These are phyloP conservation scores for Teunomyces atbi DNA, from an alignment of 805 yeast species.

Conservation along the genomic window DNA sequence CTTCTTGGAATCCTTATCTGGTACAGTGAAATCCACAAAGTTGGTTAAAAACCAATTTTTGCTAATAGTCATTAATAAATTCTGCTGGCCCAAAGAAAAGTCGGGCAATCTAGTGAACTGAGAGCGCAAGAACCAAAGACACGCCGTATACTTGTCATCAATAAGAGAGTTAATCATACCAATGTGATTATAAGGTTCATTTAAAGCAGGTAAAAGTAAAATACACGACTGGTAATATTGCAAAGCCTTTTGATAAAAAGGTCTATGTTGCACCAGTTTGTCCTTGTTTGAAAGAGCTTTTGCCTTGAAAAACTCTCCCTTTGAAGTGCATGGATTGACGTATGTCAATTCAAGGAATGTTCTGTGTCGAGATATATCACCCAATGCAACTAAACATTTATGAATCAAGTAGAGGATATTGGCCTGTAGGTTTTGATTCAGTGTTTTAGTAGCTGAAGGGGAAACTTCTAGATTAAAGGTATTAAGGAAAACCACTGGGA, in stretches of 20 bases:
- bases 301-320: slow-evolving; percentile 26
- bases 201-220: slow-evolving; percentile 60
- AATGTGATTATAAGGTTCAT: slow-evolving; percentile 62
- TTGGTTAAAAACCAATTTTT: slow-evolving; percentile 33
- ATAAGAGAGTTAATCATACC: slow-evolving; percentile 45
- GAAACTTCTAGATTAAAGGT: slow-evolving; percentile 24
- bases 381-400: slow-evolving; percentile 51
- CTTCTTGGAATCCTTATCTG: slow-evolving; percentile 7
- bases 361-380: slow-evolving; percentile 59
- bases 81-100: slow-evolving; percentile 45
- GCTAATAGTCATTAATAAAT: slow-evolving; percentile 40
- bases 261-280: slow-evolving; percentile 40
- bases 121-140: slow-evolving; percentile 56
- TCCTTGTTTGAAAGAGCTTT: slow-evolving; percentile 27
- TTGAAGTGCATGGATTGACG: slow-evolving; percentile 32
- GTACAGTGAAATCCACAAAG: slow-evolving; percentile 18
- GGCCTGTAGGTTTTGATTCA: slow-evolving; percentile 22
- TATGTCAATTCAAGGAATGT: slow-evolving; percentile 47
- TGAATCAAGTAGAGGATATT: slow-evolving; percentile 44
- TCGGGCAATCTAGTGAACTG: slow-evolving; percentile 51
- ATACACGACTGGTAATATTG: slow-evolving; percentile 50
- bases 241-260: slow-evolving; percentile 25
- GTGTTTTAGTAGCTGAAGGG: slow-evolving; percentile 10
- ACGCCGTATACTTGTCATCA: slow-evolving; percentile 47
- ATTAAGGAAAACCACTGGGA: slow-evolving; percentile 30